Base-by-base conservation (phyloP, 2,329 filamentous ascomycete species). In the Verticillium dahliae region DNA sequence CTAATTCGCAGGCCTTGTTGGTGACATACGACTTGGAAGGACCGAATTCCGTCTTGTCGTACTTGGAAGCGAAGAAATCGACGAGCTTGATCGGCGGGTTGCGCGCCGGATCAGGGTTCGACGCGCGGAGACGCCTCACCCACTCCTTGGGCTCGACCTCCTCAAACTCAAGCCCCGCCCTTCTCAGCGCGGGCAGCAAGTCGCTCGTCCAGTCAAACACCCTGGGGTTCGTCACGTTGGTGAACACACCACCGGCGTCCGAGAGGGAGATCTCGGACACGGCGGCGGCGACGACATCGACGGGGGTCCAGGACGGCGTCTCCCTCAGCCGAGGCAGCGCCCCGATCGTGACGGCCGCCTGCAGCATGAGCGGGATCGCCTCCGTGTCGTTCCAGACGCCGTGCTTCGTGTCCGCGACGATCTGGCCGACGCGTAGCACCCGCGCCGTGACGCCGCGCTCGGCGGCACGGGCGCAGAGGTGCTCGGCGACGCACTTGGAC, bases 81-180 rank as follows among this genome's bases (percentile, higher is more conserved):
- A 83, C 62, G 1, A 85, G 72, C 68, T 84, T 84, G 64, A 83
- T 75, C 0, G 80, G 76, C 11, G 82, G 81, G 64, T 85, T 85
- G 15, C 65, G 69, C 5, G 72, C 63, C 0, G 80, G 76, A 58
- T 83, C 77, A 0, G 73, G 71, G 57, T 81, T 74, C 0, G 78
- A 81, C 2, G 65, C 72, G 2, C 78, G 71, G 6, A 84, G 69
- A 1, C 76, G 70, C 0, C 67, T 64, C 33, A 83, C 68, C 80
- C 80, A 82, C 62, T 80, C 74, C 9, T 67, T 68, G 0, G 74
- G 72, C 4, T 75, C 69, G 0, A 84, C 78, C 3, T 75, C 73
- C 1, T 76, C 72, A n/a, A 82, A 82, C 10, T 73, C 62, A 1
- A 84, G 68, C 0, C 81, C 80, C 0, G 78, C 76, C 1, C 64